Base-by-base conservation (phyloP, 2,329 filamentous ascomycete genomes). In the Verticillium tricorpus region DNA sequence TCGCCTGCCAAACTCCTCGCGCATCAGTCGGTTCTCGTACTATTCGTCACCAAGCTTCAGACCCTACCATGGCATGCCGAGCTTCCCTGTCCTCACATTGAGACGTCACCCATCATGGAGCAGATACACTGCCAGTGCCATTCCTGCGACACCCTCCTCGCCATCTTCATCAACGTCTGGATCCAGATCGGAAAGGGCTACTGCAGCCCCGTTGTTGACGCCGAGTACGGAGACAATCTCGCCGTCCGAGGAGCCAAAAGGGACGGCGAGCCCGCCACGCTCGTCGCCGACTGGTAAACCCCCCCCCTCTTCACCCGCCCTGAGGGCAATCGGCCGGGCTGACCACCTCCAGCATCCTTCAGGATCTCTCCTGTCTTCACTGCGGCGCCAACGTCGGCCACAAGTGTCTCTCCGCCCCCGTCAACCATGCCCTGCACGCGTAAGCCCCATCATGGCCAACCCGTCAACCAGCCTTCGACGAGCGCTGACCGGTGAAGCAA, bases 121-220 rank as follows among this genome's bases (percentile, higher is more conserved):
- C 64, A 56, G 6, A 68, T 78, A 54, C 61, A 65, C 34, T 72
- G 73, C 67, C 72, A 71, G 62, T 80, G 78, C 68, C 67, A 69
- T 59, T 67, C 67, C 34, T 76, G 71, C 62, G 67, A 73, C 28
- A 63, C 66, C 7, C 60, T 66, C 6, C 61, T 78, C n/a, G 72
- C 72, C 57, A 61, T 57, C 1, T 71, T 76, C 56, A 40, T 68
- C 60, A 79, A 80, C 45, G 52, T 73, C 7, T 80, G 77, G 77
- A 73, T 66, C 2, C 71, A 77, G 63, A 71, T 80, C 35, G 76
- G 74, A 52, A 76, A 75, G 56, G 72, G 70, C 25, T 77, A 78
- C 62, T 72, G 76, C 59, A 76, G 73, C n/a, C 77, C 76, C 5
- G 66, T 74, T 12, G 62, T 74, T 5, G 63, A 69, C 25, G 50